These are phyloP conservation scores for Sphaerulina populicola DNA, from an alignment of 2,329 filamentous ascomycete genomes.

Conservation along the genomic window DNA sequence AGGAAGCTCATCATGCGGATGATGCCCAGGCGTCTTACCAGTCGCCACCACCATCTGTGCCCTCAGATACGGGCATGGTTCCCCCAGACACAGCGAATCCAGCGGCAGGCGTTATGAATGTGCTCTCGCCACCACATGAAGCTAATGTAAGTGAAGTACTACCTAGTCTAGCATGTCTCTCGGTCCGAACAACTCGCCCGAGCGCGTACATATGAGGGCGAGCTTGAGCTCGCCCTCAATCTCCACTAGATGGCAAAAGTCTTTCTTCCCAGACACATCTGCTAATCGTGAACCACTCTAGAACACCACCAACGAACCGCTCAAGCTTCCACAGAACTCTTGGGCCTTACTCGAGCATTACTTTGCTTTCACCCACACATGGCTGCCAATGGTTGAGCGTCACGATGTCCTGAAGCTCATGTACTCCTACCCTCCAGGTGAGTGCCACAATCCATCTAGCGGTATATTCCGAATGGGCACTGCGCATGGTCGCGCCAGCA, in stretches of 20 bases:
- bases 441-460: too few species aligned
- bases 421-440: conserved; percentile 46
- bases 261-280: too few species aligned
- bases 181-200: too few species aligned
- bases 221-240: too few species aligned
- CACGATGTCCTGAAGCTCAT: conserved; percentile 52
- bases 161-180: too few species aligned
- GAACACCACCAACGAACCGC: neutral
- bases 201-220: too few species aligned
- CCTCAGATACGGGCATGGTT: conserved; percentile 8
- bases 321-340: conserved; percentile 45
- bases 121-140: neutral
- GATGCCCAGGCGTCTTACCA: conserved; percentile 8
- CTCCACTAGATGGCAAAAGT: too few species aligned
- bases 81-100: neutral
- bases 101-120: neutral
- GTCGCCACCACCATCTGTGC: conserved; percentile 19
- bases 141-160: neutral
- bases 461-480: too few species aligned
- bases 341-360: conserved; percentile 62
- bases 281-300: too few species aligned
- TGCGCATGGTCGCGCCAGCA: too few species aligned
- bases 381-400: conserved; percentile 66
- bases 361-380: conserved; percentile 66
- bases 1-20: neutral